Evolutionary conservation across 2,329 filamentous ascomycete species (phyloP).

Genomic region (Seiridium unicorne): DNA sequence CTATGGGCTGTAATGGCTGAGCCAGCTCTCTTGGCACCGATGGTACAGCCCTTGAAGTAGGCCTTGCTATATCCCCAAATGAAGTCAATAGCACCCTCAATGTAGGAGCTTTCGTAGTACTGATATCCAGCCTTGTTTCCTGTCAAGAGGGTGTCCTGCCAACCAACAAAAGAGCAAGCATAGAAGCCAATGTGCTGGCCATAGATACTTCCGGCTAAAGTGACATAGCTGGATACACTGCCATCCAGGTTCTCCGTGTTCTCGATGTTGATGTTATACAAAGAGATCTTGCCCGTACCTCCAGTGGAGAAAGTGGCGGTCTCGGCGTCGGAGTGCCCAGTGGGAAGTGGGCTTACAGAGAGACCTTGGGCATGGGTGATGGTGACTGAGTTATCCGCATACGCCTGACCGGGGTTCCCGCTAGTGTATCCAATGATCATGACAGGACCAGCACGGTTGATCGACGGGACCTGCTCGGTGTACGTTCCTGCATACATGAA

Average conservation of each 20-base stretch:
- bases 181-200: slow-evolving; percentile 44
- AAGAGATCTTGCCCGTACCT: slow-evolving; percentile 45
- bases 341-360: slow-evolving; percentile 26
- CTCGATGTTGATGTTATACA: slow-evolving; percentile 60
- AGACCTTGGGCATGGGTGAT: slow-evolving; percentile 27
- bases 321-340: slow-evolving; percentile 48
- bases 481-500: slow-evolving; percentile 63
- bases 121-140: slow-evolving; percentile 41
- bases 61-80: slow-evolving; percentile 36
- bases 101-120: slow-evolving; percentile 42
- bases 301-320: slow-evolving; percentile 45
- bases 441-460: slow-evolving; percentile 42
- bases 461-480: slow-evolving; percentile 57
- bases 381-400: slow-evolving; percentile 57
- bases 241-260: slow-evolving; percentile 43
- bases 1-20: slow-evolving; percentile 33
- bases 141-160: slow-evolving; percentile 46
- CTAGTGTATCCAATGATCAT: slow-evolving; percentile 60
- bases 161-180: slow-evolving; percentile 42
- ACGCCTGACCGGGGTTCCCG: slow-evolving; percentile 41
- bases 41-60: slow-evolving; percentile 43
- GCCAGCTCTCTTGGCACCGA: slow-evolving; percentile 30
- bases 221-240: slow-evolving; percentile 26
- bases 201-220: slow-evolving; percentile 45
- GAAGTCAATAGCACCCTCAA: slow-evolving; percentile 49